These are phyloP conservation scores for Kazachstania bromeliacearum DNA, from an alignment of 805 yeast species.

Conservation along the genomic window DNA sequence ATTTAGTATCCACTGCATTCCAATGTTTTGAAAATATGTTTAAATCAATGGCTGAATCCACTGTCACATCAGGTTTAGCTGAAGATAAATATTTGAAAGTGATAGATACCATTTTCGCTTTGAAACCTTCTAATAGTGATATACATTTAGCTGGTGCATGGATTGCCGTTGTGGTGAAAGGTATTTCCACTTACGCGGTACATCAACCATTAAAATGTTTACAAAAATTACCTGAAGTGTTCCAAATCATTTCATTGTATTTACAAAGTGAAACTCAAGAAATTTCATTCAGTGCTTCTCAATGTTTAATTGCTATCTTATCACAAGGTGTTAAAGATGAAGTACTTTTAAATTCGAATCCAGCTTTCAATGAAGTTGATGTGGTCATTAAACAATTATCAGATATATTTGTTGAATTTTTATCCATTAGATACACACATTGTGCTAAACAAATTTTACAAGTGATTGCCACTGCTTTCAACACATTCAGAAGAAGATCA, in stretches of 20 bases:
- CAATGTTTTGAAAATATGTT: slow-evolving; percentile 46
- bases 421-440: slow-evolving; percentile 65
- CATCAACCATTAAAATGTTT: slow-evolving; percentile 46
- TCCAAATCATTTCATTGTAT: slow-evolving; percentile 50
- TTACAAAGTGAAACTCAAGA: slow-evolving; percentile 56
- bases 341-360: slow-evolving; percentile 41
- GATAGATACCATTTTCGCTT: slow-evolving; percentile 60
- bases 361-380: slow-evolving; percentile 44
- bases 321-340: slow-evolving; percentile 56
- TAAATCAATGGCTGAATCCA: slow-evolving; percentile 18
- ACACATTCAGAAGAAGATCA: slow-evolving; percentile 52
- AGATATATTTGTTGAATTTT: slow-evolving; percentile 46
- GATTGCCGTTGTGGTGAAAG: slow-evolving; percentile 90
- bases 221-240: slow-evolving; percentile 45
- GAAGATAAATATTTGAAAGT: slow-evolving; percentile 55
- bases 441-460: slow-evolving; percentile 70
- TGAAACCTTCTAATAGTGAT: slow-evolving; percentile 77
- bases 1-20: slow-evolving; percentile 71
- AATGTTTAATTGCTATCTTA: slow-evolving; percentile 75
- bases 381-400: slow-evolving; percentile 44
- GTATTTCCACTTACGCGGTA: slow-evolving; percentile 46
- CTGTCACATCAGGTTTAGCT: slow-evolving; percentile 46
- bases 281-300: slow-evolving; percentile 69
- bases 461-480: slow-evolving; percentile 51
- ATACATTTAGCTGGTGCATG: slow-evolving; percentile 85